These are phyloP conservation scores for Mycocentrospora acerina DNA, from an alignment of 2,329 filamentous ascomycete genomes.

Conservation along the genomic window DNA sequence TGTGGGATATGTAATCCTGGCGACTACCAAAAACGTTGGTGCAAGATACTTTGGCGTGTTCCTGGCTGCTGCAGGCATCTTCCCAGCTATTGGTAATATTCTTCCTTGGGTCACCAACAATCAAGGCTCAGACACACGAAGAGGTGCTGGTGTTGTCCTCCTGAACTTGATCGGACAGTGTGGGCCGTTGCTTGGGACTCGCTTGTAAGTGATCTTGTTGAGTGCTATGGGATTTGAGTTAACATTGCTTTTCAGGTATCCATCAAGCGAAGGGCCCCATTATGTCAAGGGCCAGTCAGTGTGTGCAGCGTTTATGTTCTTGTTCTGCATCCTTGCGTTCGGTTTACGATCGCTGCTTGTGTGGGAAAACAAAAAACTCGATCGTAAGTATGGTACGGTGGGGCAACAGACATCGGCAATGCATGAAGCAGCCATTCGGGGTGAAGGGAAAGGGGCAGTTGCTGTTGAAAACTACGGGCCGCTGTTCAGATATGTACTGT, in stretches of 20 bases:
- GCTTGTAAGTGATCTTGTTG: constrained; percentile 12
- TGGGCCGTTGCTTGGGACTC: constrained; percentile 39
- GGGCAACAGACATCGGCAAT: constrained; percentile 26
- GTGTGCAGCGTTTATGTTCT: constrained; percentile 43
- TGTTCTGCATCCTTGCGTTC: constrained; percentile 35
- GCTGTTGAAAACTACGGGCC: constrained; percentile 40
- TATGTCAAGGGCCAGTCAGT: constrained; percentile 40
- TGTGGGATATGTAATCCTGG: constrained; percentile 66
- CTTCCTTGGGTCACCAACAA: constrained; percentile 71
- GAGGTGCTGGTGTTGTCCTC: constrained; percentile 67
- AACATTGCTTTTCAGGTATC: constrained; percentile 16
- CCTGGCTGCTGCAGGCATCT: constrained; percentile 62
- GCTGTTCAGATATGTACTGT: constrained; percentile 35
- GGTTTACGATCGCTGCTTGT: constrained; percentile 32
- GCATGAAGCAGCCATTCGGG: constrained; percentile 16
- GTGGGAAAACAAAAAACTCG: constrained; percentile 42
- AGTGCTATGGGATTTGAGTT: no score
- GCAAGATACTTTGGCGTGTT: constrained; percentile 57
- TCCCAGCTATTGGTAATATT: constrained; percentile 69
- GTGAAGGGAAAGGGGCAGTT: constrained; percentile 15
- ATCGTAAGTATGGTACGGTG: constrained; percentile 34
- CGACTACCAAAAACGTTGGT: constrained; percentile 54
- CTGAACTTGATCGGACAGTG: constrained; percentile 65
- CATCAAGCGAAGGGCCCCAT: constrained; percentile 30
- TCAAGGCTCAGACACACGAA: constrained; percentile 67